phyloP scores from a whole-genome alignment of 495 filamentous ascomycete genomes.

The Ramalina intermedia region DNA sequence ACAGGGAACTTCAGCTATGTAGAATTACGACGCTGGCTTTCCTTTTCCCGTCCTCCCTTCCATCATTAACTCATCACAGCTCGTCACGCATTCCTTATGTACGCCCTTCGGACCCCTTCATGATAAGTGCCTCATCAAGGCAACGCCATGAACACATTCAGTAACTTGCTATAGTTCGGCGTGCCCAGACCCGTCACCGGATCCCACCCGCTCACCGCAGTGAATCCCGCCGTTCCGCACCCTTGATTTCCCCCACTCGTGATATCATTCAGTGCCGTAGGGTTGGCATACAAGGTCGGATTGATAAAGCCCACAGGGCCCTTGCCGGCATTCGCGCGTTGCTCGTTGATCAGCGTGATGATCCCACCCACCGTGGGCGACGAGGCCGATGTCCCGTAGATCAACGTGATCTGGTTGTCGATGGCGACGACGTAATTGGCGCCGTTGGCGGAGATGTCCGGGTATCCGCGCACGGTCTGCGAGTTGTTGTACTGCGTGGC shows the following conservation, averaged over 20 bases:
- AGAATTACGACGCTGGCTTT: no score
- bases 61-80: no score
- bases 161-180: conserved; percentile 35
- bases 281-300: conserved; percentile 33
- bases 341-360: conserved; percentile 33
- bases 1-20: no score
- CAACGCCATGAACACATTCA: conserved; percentile 25
- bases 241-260: conserved; percentile 31
- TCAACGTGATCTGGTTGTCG: conserved; percentile 11
- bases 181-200: conserved; percentile 49
- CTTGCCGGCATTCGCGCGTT: conserved; percentile 32
- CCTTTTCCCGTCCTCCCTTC: no score
- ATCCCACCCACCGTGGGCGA: conserved; percentile 25
- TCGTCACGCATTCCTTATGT: no score
- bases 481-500: conserved; percentile 13
- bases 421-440: conserved; percentile 15
- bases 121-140: conserved; percentile 9
- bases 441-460: conserved; percentile 22
- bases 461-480: conserved; percentile 21
- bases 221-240: conserved; percentile 35
- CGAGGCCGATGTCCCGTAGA: conserved; percentile 26
- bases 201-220: conserved; percentile 45
- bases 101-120: no score
- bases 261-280: conserved; percentile 35
- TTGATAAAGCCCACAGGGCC: conserved; percentile 37